These are phyloP conservation scores for Crithidia acanthocephali DNA, from an alignment of 208 protist species.

Conservation along the genomic window DNA sequence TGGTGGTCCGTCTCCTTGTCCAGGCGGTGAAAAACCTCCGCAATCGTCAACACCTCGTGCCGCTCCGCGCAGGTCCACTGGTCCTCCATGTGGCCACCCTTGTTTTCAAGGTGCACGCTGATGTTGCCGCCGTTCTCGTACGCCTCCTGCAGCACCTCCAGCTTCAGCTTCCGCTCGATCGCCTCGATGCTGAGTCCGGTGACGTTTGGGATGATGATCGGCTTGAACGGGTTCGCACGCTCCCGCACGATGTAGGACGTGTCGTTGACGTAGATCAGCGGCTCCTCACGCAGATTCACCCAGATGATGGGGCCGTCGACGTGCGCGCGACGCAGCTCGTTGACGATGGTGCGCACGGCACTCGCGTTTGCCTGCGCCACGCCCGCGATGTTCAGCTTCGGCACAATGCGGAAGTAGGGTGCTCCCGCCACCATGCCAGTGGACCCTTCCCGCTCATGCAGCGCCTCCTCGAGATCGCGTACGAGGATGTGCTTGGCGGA, in stretches of 20 bases:
- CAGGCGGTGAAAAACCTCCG: slow-evolving; percentile 63
- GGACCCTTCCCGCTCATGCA: slow-evolving; percentile 56
- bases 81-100: slow-evolving; percentile 77
- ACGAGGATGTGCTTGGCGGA: slow-evolving; percentile 80
- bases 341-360: slow-evolving; percentile 76
- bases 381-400: slow-evolving; percentile 85
- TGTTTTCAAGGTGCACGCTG: slow-evolving; percentile 71
- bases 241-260: slow-evolving; percentile 84
- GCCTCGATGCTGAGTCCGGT: slow-evolving; percentile 74
- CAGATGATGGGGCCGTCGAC: slow-evolving; percentile 75
- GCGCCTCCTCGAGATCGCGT: slow-evolving; percentile 76
- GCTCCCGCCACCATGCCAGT: slow-evolving; percentile 85
- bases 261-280: slow-evolving; percentile 90
- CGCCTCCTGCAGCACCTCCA: slow-evolving; percentile 85
- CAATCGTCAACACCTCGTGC: slow-evolving; percentile 62
- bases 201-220: slow-evolving; percentile 86
- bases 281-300: slow-evolving; percentile 91
- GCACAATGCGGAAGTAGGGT: slow-evolving; percentile 88
- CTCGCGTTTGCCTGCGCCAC: slow-evolving; percentile 81
- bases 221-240: slow-evolving; percentile 71
- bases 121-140: slow-evolving; percentile 86
- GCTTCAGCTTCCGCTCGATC: slow-evolving; percentile 86
- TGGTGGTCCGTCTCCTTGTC: slow-evolving; percentile 41
- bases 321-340: slow-evolving; percentile 74
- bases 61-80: slow-evolving; percentile 84